Conservation (phyloP, 192 early-diverging fungal species). For the Funneliformis mosseae region DNA sequence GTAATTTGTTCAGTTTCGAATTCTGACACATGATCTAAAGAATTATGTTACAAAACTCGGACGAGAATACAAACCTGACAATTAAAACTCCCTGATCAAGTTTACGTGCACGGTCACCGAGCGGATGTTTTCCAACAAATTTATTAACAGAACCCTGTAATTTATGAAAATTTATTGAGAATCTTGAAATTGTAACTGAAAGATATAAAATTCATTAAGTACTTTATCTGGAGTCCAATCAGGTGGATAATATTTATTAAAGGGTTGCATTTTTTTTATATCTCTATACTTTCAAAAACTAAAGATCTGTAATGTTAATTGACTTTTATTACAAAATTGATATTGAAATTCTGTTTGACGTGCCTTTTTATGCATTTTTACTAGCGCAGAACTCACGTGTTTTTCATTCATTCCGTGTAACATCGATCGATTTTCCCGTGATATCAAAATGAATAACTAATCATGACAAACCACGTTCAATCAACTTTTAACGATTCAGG, state of each 20-base stretch:
- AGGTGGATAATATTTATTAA: slow-evolving; percentile 85
- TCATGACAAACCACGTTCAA: too few relatives aligned
- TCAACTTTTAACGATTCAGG: too few relatives aligned
- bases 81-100: slow-evolving; percentile 89
- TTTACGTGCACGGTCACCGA: slow-evolving; percentile 84
- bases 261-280: slow-evolving; percentile 50
- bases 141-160: slow-evolving; percentile 80
- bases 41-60: not conserved
- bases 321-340: too few relatives aligned
- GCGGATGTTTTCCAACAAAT: slow-evolving; percentile 86
- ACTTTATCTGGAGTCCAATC: slow-evolving; percentile 93
- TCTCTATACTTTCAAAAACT: too few relatives aligned
- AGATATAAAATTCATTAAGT: not conserved
- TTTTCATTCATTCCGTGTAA: too few relatives aligned
- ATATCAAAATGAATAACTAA: too few relatives aligned
- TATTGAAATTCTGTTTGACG: too few relatives aligned
- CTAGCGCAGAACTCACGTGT: too few relatives aligned
- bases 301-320: too few relatives aligned
- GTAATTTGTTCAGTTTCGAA: not conserved
- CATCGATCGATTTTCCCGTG: too few relatives aligned
- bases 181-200: not conserved
- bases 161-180: not conserved
- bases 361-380: too few relatives aligned
- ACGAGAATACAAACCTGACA: slow-evolving; percentile 56
- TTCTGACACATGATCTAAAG: not conserved